A percentile compares a stretch with the other conserved stretches of the same genome.
These are phyloP conservation scores for Exophiala oligosperma DNA, from an alignment of 2,329 filamentous ascomycete species.

Conservation along the genomic window DNA sequence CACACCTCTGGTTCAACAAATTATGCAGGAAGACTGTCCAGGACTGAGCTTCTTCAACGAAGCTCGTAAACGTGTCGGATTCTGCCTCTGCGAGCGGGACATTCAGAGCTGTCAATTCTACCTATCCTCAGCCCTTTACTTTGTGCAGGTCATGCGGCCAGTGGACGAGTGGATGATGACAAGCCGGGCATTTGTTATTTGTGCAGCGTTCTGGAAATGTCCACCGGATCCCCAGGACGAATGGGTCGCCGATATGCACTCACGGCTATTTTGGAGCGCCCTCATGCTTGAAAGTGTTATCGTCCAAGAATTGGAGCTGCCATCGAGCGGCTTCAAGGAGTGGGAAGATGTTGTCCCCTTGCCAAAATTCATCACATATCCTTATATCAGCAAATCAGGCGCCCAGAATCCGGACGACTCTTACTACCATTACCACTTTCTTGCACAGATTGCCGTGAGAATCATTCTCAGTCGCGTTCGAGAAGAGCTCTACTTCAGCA, in stretches of 20 bases:
- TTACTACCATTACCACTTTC: slow-evolving; percentile 59
- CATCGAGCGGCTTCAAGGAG: slow-evolving; percentile 51
- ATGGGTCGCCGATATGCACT: slow-evolving; percentile 59
- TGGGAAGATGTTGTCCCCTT: slow-evolving; percentile 55
- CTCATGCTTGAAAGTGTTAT: slow-evolving; percentile 58
- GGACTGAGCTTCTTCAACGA: slow-evolving; percentile 57
- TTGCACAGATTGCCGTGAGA: slow-evolving; percentile 57
- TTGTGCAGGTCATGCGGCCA: slow-evolving; percentile 53
- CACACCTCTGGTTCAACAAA: slow-evolving; percentile 34
- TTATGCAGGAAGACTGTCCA: slow-evolving; percentile 49
- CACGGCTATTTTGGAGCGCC: slow-evolving; percentile 56
- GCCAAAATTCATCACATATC: slow-evolving; percentile 53
- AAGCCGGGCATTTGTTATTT: slow-evolving; percentile 53
- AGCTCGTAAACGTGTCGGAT: slow-evolving; percentile 53
- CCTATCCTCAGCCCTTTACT: slow-evolving; percentile 54
- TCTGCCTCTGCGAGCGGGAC: slow-evolving; percentile 52
- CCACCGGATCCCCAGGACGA: slow-evolving; percentile 46
- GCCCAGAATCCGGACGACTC: slow-evolving; percentile 51
- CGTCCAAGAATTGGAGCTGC: slow-evolving; percentile 55
- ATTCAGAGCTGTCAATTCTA: slow-evolving; percentile 55
- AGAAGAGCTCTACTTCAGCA: slow-evolving; percentile 49
- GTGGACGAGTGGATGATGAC: slow-evolving; percentile 57
- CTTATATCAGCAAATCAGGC: slow-evolving; percentile 36
- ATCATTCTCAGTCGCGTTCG: slow-evolving; percentile 54
- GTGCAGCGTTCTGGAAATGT: slow-evolving; percentile 38